Percentiles rank a stretch among this genome's conserved stretches.
These are phyloP conservation scores for Populus hybrid DNA, from an alignment of 441 rosid species.

Conservation along the genomic window DNA sequence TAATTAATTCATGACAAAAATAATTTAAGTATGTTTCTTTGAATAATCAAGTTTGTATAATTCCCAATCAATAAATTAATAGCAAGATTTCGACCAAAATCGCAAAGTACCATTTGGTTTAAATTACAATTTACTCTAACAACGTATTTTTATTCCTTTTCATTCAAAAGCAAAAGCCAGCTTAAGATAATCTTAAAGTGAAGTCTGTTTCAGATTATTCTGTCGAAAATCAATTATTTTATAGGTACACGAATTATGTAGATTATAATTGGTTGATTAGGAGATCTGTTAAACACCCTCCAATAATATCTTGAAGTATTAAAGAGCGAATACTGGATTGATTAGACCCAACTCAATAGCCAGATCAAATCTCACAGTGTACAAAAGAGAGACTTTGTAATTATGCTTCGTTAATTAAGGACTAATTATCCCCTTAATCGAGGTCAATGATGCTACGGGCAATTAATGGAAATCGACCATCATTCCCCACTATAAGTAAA, in stretches of 20 bases:
- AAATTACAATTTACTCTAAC: no score
- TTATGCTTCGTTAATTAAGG: conserved; percentile 22
- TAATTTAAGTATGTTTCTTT: no score
- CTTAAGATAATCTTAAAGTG: no score
- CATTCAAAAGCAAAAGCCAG: no score
- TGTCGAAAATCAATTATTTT: not conserved
- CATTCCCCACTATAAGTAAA: conserved; percentile 28
- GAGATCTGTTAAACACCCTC: not conserved
- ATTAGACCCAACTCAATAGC: conserved; percentile 21
- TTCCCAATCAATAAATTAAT: no score
- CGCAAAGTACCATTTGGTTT: no score
- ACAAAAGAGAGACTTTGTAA: not conserved
- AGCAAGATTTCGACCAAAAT: no score
- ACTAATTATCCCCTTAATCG: conserved; percentile 22
- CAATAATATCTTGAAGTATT: not conserved
- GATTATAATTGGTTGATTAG: conserved; percentile 16
- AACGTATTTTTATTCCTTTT: no score
- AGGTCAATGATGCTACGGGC: conserved; percentile 35
- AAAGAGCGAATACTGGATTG: not conserved
- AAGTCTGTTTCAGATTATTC: no score
- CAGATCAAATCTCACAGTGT: conserved; percentile 18
- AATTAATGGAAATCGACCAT: conserved; percentile 38
- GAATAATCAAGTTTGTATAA: no score
- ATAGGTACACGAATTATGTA: not conserved
- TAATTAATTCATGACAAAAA: no score